Evolutionary conservation across 2,329 filamentous ascomycete genomes (phyloP), one percentile per base, ranked within the genome.

Genomic region (Metarhizium guizhouense): DNA sequence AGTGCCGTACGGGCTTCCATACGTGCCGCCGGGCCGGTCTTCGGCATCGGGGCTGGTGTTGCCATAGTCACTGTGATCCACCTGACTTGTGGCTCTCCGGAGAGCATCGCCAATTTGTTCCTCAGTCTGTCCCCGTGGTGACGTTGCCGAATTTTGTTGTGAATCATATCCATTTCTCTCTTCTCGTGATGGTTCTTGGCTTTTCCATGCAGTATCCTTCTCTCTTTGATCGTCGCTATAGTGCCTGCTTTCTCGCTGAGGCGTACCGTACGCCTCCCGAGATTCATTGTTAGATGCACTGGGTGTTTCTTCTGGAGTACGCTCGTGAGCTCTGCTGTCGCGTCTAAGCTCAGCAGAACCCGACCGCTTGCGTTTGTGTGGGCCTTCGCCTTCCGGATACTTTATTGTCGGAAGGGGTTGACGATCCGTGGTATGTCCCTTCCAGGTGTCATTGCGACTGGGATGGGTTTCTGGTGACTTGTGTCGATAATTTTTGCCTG

Each of bases 351-450:
- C 85, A 42, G 75, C 68, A 6, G 86, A 88, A 49, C 76, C 73
- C 6, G 88, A 90, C 58, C 88, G 81, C 70, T 90, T 93, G 64
- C 84, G 82, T 70, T 86, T 87, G 62, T 83, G 78, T 18, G 78
- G 71, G 16, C 64, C 66, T 40, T 84, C 79, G n/a, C 67, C 64
- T 36, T 78, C 74, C 6, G 74, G 61, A 62, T 76, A 75, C 42
- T 60, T 60, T 48, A 72, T 61, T 2, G 74, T 64, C 52, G 72
- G 71, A 58, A 74, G 74, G 16, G 72, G 63, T 40, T 72, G 65
- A 54, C 75, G 69, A 4, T 81, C 78, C 45, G 68, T 62, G 49
- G 65, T 70, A 20, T 74, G 67, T 4, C 63, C 66, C 34, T 73
- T 65, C 72, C 77, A 76, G 53, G 70, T 70, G 13, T 77, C 76